Percentiles rank a stretch among this genome's conserved stretches.
Evolutionary conservation across 23 red algal genomes (phyloP).

Genomic region (Cyanidioschyzon merolae): DNA sequence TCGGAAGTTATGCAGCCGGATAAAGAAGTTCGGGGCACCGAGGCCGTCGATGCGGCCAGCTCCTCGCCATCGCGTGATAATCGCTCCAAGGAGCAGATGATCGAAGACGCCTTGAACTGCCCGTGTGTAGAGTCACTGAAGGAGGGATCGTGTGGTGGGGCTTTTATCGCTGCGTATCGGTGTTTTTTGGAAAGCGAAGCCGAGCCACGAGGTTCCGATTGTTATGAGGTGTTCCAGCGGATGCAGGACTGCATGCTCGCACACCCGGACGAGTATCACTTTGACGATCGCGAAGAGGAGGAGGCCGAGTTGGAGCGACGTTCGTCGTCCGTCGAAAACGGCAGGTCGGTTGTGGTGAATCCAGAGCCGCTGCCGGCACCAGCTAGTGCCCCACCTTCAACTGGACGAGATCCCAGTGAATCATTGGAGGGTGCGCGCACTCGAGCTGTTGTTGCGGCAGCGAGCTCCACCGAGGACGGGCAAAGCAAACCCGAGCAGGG

Average conservation of each 20-base stretch:
- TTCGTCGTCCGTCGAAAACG: no score
- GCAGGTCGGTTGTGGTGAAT: no score
- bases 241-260: conserved; percentile 90
- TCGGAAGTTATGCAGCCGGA: no score
- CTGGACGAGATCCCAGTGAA: no score
- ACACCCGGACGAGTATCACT: conserved; percentile 82
- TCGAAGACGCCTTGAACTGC: conserved; percentile 45
- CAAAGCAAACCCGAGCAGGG: no score
- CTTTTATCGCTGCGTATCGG: conserved; percentile 81
- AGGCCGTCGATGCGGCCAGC: no score
- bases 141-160: conserved; percentile 77
- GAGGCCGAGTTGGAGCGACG: conserved; percentile 3
- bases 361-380: no score
- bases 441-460: neutral
- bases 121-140: conserved; percentile 89
- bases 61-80: no score
- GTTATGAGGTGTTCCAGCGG: conserved; percentile 47
- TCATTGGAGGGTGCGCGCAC: neutral
- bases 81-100: conserved; percentile 22
- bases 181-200: conserved; percentile 97
- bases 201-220: conserved; percentile 78
- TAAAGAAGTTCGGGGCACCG: no score
- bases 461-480: neutral
- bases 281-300: conserved; percentile 57
- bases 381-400: no score